Evolutionary conservation across 2,329 filamentous ascomycete genomes (phyloP), one percentile per base, ranked within the genome.

Genomic region (Westerdykella ornata): DNA sequence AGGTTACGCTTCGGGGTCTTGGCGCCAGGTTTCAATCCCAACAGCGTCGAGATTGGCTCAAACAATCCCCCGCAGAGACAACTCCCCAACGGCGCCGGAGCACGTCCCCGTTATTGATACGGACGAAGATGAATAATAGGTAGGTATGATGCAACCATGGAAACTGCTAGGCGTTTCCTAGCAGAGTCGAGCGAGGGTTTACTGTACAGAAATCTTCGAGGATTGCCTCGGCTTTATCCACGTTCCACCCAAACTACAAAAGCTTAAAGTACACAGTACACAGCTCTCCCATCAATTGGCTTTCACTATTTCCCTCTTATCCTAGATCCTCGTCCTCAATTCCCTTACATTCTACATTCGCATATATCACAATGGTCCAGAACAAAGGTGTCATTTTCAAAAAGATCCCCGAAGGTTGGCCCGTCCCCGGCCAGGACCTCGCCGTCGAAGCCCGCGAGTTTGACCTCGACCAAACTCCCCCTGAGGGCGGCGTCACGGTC

Each of bases 301-400:
- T 3, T 26, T 26, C 2, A 26, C 22, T 7, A 26, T 26, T 26
- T 9, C 22, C 22, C 22, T 26, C 30, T 33, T 32, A 11, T n/a
- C 30, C 3, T 33, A 33, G 7, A 15, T 17, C 13, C 11, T 17
- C 14, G 18, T 39, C 9, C n/a, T 20, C 35, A 19, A 29, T 19
- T 37, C 13, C 22, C 26, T 3, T 33, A 18, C 17, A 7, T 3
- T 7, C 43, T 33, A 49, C 38, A 48, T 28, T 22, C 7, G 46
- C 26, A 42, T 17, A 19, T 9, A 14, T 36, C 51, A 68, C 31
- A 30, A 75, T 75, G 72, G 71, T 73, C 51, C 72, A 77, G 46
- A 92, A 89, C 78, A 88, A 87, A 71, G 78, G 74, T 30, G 68
- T 92, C 56, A 72, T 88, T 64, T 90, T 82, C 76, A 86, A 83